Base-by-base conservation (phyloP, 805 yeast species). In the Wickerhamiella nectarea region DNA sequence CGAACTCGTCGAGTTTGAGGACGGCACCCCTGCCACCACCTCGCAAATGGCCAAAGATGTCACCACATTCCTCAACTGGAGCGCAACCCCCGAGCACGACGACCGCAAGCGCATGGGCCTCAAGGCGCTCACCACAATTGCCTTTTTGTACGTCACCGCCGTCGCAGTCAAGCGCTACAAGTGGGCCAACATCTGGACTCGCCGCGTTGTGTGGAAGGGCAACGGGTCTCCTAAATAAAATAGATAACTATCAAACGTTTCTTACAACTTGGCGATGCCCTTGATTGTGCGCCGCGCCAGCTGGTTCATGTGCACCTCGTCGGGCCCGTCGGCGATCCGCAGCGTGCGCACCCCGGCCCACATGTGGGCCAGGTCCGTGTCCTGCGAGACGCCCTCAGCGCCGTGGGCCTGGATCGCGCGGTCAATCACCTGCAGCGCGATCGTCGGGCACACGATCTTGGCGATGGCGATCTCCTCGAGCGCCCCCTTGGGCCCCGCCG, bases 11-110 rank as follows among this genome's bases (percentile, higher is more conserved):
- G 98, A 91, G 72, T 91, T 78, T 69, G 98, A 91, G 66, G 98
- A 91, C 65, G 98, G 98, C 62, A 91, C 98, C 48, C 95, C 94
- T 48, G 97, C 98, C 44, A 78, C 97, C 44, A 81, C 97, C 51
- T 80, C 97, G 46, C 98, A 91, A 73, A 87, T 89, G 97, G 98
- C 98, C 55, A 91, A 91, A 75, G 98, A 91, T 67, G 98, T 91
- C 46, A 70, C 85, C 50, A 78, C 85, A 43, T 91, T 91, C 80
- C 78, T 91, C 66, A 82, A 87, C 75, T 91, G 98, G 98, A 85
- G 95, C 52, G 70, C 95, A 47, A 95, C 86, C 71, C 98, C 98
- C 50, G 98, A 91, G 71, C 95, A 82, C 59, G 98, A 91, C 60
- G 95, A 86, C 63, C 82, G 98, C 72, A 91, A 91, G 79, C 84